phyloP scores from a whole-genome alignment of 768 basidiomycete species.

The Lentinula lateritia region DNA sequence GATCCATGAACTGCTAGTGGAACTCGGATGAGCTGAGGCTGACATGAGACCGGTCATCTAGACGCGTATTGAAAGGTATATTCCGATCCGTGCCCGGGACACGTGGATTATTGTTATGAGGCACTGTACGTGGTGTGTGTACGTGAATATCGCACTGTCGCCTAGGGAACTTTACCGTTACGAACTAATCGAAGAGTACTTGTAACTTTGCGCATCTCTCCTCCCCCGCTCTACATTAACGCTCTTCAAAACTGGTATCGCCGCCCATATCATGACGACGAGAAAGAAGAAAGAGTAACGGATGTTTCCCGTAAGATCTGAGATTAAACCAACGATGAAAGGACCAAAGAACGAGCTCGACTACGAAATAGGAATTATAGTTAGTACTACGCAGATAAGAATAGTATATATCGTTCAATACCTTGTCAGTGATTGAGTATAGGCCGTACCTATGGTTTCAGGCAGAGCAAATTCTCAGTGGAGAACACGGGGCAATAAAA shows the following conservation, averaged over 20 bases:
- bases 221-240: constrained; percentile 70
- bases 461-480: neutral
- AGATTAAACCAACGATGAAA: constrained; percentile 79
- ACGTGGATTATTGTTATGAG: too few relatives aligned
- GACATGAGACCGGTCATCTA: too few relatives aligned
- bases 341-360: constrained; percentile 93
- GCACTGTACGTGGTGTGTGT: neutral
- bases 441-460: constrained; percentile 49
- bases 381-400: neutral
- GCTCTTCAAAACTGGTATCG: constrained; percentile 67
- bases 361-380: constrained; percentile 28
- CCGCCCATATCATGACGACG: constrained; percentile 71
- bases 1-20: too few relatives aligned
- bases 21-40: too few relatives aligned
- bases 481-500: neutral
- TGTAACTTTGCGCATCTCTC: constrained; percentile 41
- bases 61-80: too few relatives aligned
- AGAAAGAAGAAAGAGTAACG: constrained; percentile 90
- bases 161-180: neutral
- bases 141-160: neutral
- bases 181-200: constrained; percentile 10
- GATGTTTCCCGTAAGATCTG: constrained; percentile 87
- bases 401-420: constrained; percentile 14
- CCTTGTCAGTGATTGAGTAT: constrained; percentile 90
- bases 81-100: too few relatives aligned